These are phyloP conservation scores for Tolypocladium inflatum DNA, from an alignment of 2,329 filamentous ascomycete genomes.

Conservation along the genomic window DNA sequence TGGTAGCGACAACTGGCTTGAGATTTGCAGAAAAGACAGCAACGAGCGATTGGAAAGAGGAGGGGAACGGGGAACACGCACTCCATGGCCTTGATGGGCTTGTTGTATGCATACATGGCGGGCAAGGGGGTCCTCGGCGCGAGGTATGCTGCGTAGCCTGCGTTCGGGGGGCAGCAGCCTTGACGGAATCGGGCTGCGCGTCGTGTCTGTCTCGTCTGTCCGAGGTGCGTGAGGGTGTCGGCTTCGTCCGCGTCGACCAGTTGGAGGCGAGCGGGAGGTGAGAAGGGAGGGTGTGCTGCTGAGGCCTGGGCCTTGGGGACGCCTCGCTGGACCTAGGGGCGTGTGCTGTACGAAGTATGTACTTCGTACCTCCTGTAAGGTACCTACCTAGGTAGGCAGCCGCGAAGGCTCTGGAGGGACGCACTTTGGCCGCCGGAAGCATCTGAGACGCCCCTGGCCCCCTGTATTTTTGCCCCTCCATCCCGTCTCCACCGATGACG, in stretches of 20 bases:
- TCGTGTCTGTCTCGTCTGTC: not conserved
- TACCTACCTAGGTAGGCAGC: no score
- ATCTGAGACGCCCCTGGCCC: not conserved
- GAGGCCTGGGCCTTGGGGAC: not conserved
- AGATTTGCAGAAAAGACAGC: not conserved
- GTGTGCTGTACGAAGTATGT: no score
- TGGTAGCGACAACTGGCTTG: slow-evolving; percentile 1
- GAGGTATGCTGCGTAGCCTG: not conserved
- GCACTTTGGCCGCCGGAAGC: not conserved
- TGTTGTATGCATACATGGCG: slow-evolving; percentile 26
- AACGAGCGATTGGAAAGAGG: not conserved
- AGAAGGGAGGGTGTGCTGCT: not conserved
- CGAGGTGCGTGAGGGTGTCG: not conserved
- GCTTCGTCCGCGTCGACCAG: not conserved
- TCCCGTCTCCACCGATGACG: not conserved
- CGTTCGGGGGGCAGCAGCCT: not conserved
- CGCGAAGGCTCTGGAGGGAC: not conserved
- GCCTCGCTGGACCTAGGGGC: not conserved
- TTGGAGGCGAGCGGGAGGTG: not conserved
- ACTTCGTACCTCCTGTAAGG: no score
- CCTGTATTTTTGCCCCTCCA: not conserved
- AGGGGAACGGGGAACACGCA: slow-evolving; percentile 13
- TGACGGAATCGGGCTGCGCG: not conserved
- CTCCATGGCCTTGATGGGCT: slow-evolving; percentile 28
- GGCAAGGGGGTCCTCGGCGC: slow-evolving; percentile 1